Evolutionary conservation across 192 early-diverging fungal genomes (phyloP).

Genomic region (Backusella mclennaniae): DNA sequence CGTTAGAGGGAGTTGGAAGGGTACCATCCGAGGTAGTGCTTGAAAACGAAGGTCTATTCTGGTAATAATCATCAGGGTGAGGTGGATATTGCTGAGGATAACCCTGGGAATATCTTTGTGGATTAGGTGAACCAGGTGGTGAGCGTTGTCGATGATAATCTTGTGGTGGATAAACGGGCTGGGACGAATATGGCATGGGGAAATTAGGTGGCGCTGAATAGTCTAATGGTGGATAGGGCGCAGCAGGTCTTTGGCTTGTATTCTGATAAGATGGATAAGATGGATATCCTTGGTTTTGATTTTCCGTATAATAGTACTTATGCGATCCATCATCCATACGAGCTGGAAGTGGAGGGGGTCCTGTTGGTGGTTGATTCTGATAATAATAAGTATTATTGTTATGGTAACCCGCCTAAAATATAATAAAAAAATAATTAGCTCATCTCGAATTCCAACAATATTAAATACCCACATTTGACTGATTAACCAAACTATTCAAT

Average conservation of each 20-base stretch:
- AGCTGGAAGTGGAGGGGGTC: slow-evolving; percentile 8
- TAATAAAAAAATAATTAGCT: not conserved
- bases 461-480: not conserved
- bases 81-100: slow-evolving; percentile 2
- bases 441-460: not conserved
- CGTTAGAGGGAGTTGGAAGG: not conserved
- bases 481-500: not conserved
- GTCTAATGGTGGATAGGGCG: not conserved
- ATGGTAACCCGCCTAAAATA: not conserved
- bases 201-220: not conserved
- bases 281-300: not conserved
- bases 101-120: not conserved
- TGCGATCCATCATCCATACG: not conserved
- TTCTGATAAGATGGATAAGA: not conserved
- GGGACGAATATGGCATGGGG: not conserved
- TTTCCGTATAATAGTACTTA: not conserved
- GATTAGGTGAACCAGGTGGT: slow-evolving; percentile 9
- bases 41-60: not conserved
- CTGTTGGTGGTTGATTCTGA: not conserved
- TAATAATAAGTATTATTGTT: not conserved
- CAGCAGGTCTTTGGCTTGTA: not conserved
- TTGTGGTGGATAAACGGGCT: not conserved
- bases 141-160: not conserved
- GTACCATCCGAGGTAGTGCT: not conserved
- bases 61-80: not conserved